These are phyloP conservation scores for Macadamia integrifolia DNA, from an alignment of 164 flowering plant genomes.

Conservation along the genomic window DNA sequence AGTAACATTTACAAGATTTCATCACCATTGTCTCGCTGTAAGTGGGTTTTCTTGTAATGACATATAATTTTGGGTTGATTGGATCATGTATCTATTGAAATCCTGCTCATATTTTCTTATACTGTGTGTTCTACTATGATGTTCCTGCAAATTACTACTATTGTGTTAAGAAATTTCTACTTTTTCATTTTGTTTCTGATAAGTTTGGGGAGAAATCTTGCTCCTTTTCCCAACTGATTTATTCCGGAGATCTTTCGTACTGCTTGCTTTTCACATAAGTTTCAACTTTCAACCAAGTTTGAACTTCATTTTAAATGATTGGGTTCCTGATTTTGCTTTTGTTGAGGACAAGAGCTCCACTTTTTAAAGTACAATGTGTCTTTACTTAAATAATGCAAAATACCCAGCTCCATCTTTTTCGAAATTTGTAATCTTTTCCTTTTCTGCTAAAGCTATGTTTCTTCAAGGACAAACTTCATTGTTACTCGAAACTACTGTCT, in stretches of 20 bases:
- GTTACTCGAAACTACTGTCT: not conserved
- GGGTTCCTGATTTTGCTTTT: constrained; percentile 1
- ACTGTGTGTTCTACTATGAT: not conserved
- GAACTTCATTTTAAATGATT: not conserved
- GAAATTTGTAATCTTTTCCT: constrained; percentile 7
- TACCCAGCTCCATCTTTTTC: constrained; percentile 10
- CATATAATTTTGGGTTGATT: not conserved
- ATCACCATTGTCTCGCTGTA: constrained; percentile 70
- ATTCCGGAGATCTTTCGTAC: not conserved
- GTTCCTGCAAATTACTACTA: not conserved
- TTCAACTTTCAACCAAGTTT: not conserved
- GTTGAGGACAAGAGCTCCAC: not conserved
- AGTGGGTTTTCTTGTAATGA: constrained; percentile 20
- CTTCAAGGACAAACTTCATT: constrained; percentile 5
- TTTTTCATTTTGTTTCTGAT: not conserved
- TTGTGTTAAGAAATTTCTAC: not conserved
- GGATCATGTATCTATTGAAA: not conserved
- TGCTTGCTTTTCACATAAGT: not conserved
- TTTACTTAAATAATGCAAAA: constrained; percentile 9
- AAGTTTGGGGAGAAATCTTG: not conserved
- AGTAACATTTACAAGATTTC: constrained; percentile 84
- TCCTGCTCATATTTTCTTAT: not conserved
- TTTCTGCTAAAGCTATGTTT: constrained; percentile 10
- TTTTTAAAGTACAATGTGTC: constrained; percentile 6
- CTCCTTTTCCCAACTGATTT: not conserved